Base-by-base conservation (phyloP, 2,329 filamentous ascomycete species). In the Trichoderma sp. region DNA sequence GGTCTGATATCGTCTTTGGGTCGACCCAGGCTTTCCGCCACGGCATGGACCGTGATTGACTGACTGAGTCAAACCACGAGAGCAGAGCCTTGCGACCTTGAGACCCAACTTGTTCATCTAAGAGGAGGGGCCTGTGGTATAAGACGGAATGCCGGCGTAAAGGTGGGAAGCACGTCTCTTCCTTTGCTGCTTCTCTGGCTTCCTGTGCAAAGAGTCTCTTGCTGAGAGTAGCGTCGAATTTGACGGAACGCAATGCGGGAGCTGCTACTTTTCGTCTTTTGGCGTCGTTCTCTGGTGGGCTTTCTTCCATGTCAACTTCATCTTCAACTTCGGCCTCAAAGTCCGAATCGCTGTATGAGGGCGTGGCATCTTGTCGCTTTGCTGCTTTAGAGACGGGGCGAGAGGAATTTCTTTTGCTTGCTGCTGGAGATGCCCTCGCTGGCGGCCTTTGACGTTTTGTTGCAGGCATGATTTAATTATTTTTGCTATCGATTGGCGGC, bases 1-100 rank as follows among this genome's bases (percentile, higher is more conserved):
- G 78, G 18, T 83, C 79, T 18, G 71, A 31, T 21, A 79, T 77
- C 27, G 77, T 74, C 4, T 76, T 75, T 9, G 87, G 87, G 72
- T 90, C 83, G 71, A 90, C 83, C 89, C 90, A 92, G 2, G 85
- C 76, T 78, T 91, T 90, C 35, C 91, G 88, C 89, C 89, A 91
- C 2, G 89, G 89, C 89, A 91, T 91, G 14, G 83, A 81, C n/a
- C 89, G 88, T 1, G 82, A 76, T 14, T 83, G 80, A 79, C 85
- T 86, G 45, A 87, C 85, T 5, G 82, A 76, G 77, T 89, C 87
- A 78, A 90, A 91, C 89, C 89, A 91, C 18, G 78, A 38, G 2
- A 91, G 85, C 1, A 91, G 84, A 6, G 83, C 77, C 1, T 78
- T 77, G 2, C 86, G 85, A 18, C 81, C 79, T 1, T 80, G 56